A percentile compares a stretch with the other conserved stretches of the same genome.
Conservation (phyloP, 2,329 filamentous ascomycete species). For the Claviceps pazoutovae region DNA sequence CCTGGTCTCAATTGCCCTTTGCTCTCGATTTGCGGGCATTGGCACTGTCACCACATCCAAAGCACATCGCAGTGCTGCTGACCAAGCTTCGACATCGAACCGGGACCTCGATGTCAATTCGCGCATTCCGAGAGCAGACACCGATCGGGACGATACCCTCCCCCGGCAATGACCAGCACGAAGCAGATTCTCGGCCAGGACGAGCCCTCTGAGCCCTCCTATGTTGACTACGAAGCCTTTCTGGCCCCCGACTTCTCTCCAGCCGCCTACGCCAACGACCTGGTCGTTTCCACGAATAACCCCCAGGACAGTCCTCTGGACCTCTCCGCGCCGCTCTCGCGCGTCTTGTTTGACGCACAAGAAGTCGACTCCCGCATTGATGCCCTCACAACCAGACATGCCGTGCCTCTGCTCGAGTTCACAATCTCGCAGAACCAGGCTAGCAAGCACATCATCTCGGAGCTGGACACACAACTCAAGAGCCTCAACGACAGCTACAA, state of each 20-base stretch:
- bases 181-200: not conserved
- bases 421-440: constrained; percentile 62
- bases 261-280: constrained; percentile 69
- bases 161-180: not conserved
- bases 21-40: too few relatives aligned
- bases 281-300: constrained; percentile 86
- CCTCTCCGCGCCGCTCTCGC: constrained; percentile 82
- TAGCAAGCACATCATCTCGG: constrained; percentile 56
- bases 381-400: constrained; percentile 69
- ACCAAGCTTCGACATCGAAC: not conserved
- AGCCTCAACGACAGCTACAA: constrained; percentile 74
- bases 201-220: constrained; percentile 51
- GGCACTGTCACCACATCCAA: not conserved
- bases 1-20: too few relatives aligned
- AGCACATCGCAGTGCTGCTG: not conserved
- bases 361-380: constrained; percentile 96
- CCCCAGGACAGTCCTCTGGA: constrained; percentile 79
- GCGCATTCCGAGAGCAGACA: not conserved
- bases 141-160: not conserved
- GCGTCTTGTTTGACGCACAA: constrained; percentile 90
- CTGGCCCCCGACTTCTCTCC: constrained; percentile 72
- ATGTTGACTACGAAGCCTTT: constrained; percentile 93
- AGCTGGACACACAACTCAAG: constrained; percentile 67
- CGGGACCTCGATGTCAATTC: not conserved
- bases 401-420: constrained; percentile 66